A percentile compares a stretch with the other conserved stretches of the same genome.
phyloP scores from a whole-genome alignment of 2,329 filamentous ascomycete genomes.

The Aotearoamyces nothofagi region DNA sequence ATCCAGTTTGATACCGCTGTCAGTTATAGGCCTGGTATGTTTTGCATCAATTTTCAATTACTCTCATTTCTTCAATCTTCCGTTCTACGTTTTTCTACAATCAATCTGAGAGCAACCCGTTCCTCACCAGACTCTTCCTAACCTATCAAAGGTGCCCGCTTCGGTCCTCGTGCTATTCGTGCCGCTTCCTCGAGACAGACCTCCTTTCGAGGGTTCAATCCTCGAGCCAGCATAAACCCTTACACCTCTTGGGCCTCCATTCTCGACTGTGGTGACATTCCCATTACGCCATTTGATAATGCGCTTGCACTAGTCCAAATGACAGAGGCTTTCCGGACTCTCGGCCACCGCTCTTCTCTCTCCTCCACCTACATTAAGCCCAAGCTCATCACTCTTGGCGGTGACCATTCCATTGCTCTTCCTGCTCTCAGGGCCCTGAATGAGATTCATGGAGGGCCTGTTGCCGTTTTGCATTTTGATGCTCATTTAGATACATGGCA shows the following conservation, averaged over 20 bases:
- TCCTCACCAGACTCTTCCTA: too few species aligned
- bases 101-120: too few species aligned
- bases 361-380: slow-evolving; percentile 11
- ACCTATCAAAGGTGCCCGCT: slow-evolving; percentile 43
- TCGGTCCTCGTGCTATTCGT: slow-evolving; percentile 78
- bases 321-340: slow-evolving; percentile 61
- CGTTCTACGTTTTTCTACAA: neutral
- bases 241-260: slow-evolving; percentile 67
- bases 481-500: slow-evolving; percentile 24
- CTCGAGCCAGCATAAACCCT: slow-evolving; percentile 68
- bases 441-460: slow-evolving; percentile 41
- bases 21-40: slow-evolving; percentile 48
- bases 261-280: slow-evolving; percentile 83
- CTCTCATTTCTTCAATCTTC: neutral
- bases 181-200: slow-evolving; percentile 72
- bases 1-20: slow-evolving; percentile 68
- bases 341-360: slow-evolving; percentile 12
- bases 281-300: slow-evolving; percentile 78
- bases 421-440: slow-evolving; percentile 53
- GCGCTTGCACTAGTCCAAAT: slow-evolving; percentile 68
- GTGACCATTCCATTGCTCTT: slow-evolving; percentile 57
- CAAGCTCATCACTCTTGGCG: slow-evolving; percentile 49
- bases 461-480: slow-evolving; percentile 64
- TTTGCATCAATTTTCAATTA: neutral
- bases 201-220: slow-evolving; percentile 67